Base-by-base conservation (phyloP, 2,329 filamentous ascomycete species). In the Neopestalotiopsis sp. region DNA sequence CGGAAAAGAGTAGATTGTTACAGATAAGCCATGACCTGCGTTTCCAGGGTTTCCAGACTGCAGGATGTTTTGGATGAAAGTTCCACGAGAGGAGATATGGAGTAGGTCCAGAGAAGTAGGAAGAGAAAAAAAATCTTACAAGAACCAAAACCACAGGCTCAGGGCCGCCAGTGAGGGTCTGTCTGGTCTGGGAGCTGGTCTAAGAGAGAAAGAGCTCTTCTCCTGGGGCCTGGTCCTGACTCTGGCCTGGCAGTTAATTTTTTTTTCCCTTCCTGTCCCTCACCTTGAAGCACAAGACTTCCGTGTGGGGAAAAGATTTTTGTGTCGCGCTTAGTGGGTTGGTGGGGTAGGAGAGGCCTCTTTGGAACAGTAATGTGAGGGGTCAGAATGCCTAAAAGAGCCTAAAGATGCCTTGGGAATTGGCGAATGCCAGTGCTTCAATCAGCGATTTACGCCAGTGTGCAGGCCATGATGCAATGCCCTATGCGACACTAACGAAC, bases 381-480 rank as follows among this genome's bases (percentile, higher is more conserved):
- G 64, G 64, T 57, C 45, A 66, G 34, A 62, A 3, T 62, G 59
- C 59, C 59, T 38, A 62, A 62, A 62, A 20, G 30, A 20, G 28
- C n/a, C 32, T 40, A 53, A 53, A 53, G 59, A 40, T 20, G 32
- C 28, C 17, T 20, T 9, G 28, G 14, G 57, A 49, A 67, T 67
- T 67, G 66, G 58, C 66, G 66, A 67, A 67, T 67, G 66, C 59
- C 57, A 56, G 45, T 32, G 57, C 65, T 53, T 28, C 32, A 58
- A 67, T 67, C 59, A 28, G 58, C 28, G 38, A 62, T 67, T 28
- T n/a, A 45, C 38, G 17, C 20, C 32, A 34, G n/a, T 32, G 30
- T 24, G 40, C 65, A 67, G 32, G 65, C 30, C 5, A 67, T 61
- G 65, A 67, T 67, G 65, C 65, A 67, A 67, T 67, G 56, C 65